Conservation (phyloP, 2,329 filamentous ascomycete species). For the Clarireedia hainanense region DNA sequence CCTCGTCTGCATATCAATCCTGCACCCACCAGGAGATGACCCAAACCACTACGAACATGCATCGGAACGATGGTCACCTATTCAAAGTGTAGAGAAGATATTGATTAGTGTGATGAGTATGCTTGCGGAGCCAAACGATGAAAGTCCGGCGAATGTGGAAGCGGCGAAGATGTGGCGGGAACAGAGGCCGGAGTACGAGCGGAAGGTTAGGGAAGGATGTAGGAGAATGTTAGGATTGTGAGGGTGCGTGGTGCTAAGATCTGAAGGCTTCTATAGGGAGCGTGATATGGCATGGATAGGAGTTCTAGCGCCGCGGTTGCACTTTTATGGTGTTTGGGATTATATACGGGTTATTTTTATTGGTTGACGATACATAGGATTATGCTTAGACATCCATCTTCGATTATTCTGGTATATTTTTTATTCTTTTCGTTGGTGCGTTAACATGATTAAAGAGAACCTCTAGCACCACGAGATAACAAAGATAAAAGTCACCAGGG, state of each 20-base stretch:
- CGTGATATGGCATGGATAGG: too few relatives aligned
- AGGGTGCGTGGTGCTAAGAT: neutral
- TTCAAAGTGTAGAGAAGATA: constrained; percentile 97
- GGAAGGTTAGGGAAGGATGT: constrained; percentile 75
- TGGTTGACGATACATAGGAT: too few relatives aligned
- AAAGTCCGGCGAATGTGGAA: constrained; percentile 93
- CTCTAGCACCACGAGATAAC: too few relatives aligned
- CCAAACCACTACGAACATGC: constrained; percentile 98
- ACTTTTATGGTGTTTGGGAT: too few relatives aligned
- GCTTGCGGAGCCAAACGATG: constrained; percentile 94
- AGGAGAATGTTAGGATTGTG: constrained; percentile 68
- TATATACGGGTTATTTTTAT: too few relatives aligned
- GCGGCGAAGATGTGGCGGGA: constrained; percentile 96
- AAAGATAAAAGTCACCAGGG: too few relatives aligned
- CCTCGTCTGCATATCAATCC: constrained; percentile 95
- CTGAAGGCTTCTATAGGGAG: too few relatives aligned
- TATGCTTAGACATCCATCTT: too few relatives aligned
- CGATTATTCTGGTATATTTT: too few relatives aligned
- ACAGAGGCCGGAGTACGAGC: constrained; percentile 73
- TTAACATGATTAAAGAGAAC: too few relatives aligned
- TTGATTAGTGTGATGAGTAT: constrained; percentile 96
- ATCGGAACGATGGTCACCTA: constrained; percentile 90
- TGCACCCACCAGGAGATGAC: constrained; percentile 92
- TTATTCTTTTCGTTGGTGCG: too few relatives aligned
- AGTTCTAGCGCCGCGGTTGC: too few relatives aligned